Percentiles rank a stretch among this genome's conserved stretches.
Conservation (phyloP, 805 yeast species). For the Brettanomyces sp. region DNA sequence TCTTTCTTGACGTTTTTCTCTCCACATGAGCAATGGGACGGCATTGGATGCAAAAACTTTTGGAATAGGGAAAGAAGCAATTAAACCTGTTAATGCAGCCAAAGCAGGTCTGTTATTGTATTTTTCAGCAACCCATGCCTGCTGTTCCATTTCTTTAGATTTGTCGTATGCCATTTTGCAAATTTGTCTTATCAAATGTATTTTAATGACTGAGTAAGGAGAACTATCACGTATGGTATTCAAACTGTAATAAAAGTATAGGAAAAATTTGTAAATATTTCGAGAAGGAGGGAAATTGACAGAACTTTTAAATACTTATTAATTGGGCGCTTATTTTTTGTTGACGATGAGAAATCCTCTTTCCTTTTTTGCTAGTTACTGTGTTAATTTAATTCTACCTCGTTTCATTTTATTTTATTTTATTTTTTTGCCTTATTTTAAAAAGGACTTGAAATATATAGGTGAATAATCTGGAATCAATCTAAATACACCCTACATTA, state of each 20-base stretch:
- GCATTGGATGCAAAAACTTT: constrained; percentile 54
- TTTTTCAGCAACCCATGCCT: constrained; percentile 39
- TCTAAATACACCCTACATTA: background rate
- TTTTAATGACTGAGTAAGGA: background rate
- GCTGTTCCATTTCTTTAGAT: constrained; percentile 31
- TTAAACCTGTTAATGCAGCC: constrained; percentile 48
- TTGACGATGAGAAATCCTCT: background rate
- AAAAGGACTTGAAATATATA: background rate
- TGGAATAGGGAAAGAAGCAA: constrained; percentile 49
- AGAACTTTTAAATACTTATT: no score
- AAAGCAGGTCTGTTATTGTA: constrained; percentile 45
- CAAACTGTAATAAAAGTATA: no score
- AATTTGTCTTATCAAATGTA: background rate
- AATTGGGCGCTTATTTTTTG: no score
- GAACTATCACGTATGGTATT: background rate
- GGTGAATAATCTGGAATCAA: no score
- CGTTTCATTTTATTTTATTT: no score
- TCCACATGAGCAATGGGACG: constrained; percentile 45
- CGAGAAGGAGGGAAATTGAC: background rate
- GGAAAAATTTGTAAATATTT: no score
- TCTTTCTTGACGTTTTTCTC: constrained; percentile 28
- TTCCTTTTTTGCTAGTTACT: background rate
- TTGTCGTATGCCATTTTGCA: constrained; percentile 17
- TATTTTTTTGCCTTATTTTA: background rate
- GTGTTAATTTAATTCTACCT: no score